Evolutionary conservation across 2,329 filamentous ascomycete genomes (phyloP), one percentile per base, ranked within the genome.

Genomic region (Coleophoma cylindrospora): DNA sequence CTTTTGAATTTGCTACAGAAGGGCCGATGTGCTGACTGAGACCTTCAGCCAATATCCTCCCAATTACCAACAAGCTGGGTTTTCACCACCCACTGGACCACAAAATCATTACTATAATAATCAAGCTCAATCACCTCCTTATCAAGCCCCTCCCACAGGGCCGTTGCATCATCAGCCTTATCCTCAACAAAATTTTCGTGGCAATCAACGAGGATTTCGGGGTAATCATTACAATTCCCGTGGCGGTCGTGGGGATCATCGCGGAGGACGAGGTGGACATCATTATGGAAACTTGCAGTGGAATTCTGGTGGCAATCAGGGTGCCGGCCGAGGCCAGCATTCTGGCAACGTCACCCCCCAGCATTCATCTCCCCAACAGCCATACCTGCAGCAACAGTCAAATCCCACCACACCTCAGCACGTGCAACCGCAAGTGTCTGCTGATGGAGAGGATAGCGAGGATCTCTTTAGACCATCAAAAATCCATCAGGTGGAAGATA

Each of bases 251-350:
- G 61, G 62, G 15, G 61, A 62, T 40, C 74, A 77, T 51, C 77
- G 85, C 47, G 82, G 83, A 34, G 59, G 63, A 12, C 81, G 83
- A 41, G 62, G 64, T 36, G 72, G 74, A 55, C 72, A 84, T 69
- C 72, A 84, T 69, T 79, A 86, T 73, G 76, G 84, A 68, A 81
- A 87, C 68, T 66, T 83, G 2, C 87, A 89, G 43, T 91, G 89
- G 86, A 86, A 80, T 49, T 76, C 82, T 40, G 74, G 74, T 34
- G 48, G 40, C 19, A 56, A 50, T 37, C 73, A 74, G 45, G 73
- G 76, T 15, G 74, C 75, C 59, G 79, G 77, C 63, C 73, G 78
- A 50, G 61, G 66, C 34, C 65, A 70, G 50, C 57, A 71, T 50
- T 65, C 69, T 21, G 67, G 61, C 2, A 61, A 61, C 45, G 61